Percentiles rank a stretch among this genome's conserved stretches.
Evolutionary conservation across 441 rosid species (phyloP).

Genomic region (Omphalea diandra): DNA sequence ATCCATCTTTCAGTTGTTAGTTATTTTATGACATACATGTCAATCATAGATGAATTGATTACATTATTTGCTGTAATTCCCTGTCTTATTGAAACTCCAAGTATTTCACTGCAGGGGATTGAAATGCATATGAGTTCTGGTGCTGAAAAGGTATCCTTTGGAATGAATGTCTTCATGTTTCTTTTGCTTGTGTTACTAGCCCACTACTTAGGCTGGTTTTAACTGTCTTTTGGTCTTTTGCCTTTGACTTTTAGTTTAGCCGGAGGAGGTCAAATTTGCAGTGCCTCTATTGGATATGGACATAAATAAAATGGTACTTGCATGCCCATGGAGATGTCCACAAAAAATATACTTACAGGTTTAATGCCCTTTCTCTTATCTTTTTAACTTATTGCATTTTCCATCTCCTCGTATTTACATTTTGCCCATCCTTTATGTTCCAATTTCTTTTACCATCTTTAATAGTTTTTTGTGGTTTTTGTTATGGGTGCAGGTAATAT

Average conservation of each 20-base stretch:
- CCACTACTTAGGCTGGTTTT: constrained; percentile 15
- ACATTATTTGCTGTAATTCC: background rate
- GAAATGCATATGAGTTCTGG: constrained; percentile 79
- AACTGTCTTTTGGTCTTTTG: constrained; percentile 38
- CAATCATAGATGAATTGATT: background rate
- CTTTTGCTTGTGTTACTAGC: constrained; percentile 7
- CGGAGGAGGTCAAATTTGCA: constrained; percentile 87
- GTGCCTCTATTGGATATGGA: constrained; percentile 77
- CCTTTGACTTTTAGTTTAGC: constrained; percentile 72
- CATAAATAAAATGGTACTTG: constrained; percentile 76
- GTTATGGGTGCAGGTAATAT: constrained; percentile 50
- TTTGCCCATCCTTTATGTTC: background rate
- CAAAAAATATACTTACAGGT: constrained; percentile 95
- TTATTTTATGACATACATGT: background rate
- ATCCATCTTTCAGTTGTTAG: background rate
- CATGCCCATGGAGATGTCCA: constrained; percentile 86
- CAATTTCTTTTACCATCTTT: constrained; percentile 1
- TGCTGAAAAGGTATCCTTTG: constrained; percentile 72
- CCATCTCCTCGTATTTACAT: background rate
- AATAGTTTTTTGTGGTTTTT: constrained; percentile 24
- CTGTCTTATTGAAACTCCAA: constrained; percentile 9
- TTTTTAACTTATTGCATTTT: constrained; percentile 10
- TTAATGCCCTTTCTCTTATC: constrained; percentile 17
- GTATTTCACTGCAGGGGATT: constrained; percentile 50
- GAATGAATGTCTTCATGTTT: constrained; percentile 13